Conservation (phyloP, 1,284 basidiomycete genomes). For the Sporisorium iseilematis-ciliati region DNA sequence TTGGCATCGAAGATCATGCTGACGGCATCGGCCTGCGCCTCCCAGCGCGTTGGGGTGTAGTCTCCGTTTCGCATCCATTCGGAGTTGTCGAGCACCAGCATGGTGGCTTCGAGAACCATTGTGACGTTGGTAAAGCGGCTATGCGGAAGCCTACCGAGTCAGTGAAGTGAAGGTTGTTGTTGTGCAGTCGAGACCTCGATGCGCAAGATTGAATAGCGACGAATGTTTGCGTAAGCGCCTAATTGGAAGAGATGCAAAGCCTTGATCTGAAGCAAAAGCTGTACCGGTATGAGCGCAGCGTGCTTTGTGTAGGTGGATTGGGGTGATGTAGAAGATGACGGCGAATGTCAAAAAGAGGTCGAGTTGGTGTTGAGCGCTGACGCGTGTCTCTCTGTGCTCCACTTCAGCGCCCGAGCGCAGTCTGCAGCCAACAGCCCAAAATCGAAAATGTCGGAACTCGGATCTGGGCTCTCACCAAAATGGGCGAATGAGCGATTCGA, state of each 20-base stretch:
- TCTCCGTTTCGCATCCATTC: conserved; percentile 81
- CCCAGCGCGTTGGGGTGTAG: conserved; percentile 83
- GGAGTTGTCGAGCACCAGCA: conserved; percentile 70
- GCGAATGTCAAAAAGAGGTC: conserved; percentile 2
- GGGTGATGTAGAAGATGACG: not conserved
- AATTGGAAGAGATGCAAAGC: too few species aligned
- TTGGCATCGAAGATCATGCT: conserved; percentile 92
- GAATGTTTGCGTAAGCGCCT: not conserved
- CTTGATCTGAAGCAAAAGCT: not conserved
- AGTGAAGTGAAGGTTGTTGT: not conserved
- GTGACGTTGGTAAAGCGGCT: conserved; percentile 10
- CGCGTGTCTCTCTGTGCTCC: conserved; percentile 31
- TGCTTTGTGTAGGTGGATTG: not conserved
- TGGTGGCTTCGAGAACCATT: conserved; percentile 69
- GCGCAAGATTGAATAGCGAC: conserved; percentile 1
- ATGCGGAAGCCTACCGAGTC: conserved; percentile 17
- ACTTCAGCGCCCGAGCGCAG: conserved; percentile 14
- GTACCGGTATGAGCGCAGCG: not conserved
- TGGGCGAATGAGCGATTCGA: conserved; percentile 23
- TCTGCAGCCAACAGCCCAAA: conserved; percentile 9
- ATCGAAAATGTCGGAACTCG: conserved; percentile 18
- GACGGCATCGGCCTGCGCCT: conserved; percentile 91
- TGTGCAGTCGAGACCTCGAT: not conserved
- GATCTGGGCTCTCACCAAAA: conserved; percentile 9
- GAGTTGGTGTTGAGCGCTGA: conserved; percentile 26